Conservation (phyloP, 192 early-diverging fungal genomes). For the Backusella sp. region DNA sequence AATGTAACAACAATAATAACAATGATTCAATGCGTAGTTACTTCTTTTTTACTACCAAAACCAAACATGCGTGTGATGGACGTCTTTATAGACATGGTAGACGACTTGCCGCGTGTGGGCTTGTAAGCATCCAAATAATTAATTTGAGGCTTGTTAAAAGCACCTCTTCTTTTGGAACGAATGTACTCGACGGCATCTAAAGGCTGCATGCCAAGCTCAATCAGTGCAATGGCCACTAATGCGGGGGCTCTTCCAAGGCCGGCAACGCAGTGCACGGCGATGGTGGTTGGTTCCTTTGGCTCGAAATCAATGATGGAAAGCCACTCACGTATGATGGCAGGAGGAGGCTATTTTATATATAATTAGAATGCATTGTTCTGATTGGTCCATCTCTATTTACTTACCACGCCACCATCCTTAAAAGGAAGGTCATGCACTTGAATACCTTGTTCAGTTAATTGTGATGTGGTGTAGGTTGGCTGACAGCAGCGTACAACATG, state of each 20-base stretch:
- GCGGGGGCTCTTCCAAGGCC: slow-evolving; percentile 94
- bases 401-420: slow-evolving; percentile 82
- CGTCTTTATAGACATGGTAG: slow-evolving; percentile 25
- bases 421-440: slow-evolving; percentile 88
- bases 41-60: slow-evolving; percentile 32
- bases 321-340: slow-evolving; percentile 54
- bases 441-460: slow-evolving; percentile 61
- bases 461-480: slow-evolving; percentile 72
- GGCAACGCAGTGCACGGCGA: slow-evolving; percentile 94
- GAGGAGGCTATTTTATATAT: slow-evolving; percentile 39
- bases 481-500: slow-evolving; percentile 92
- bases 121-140: slow-evolving; percentile 50
- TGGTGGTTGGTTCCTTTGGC: slow-evolving; percentile 54
- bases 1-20: not conserved
- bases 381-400: slow-evolving; percentile 1
- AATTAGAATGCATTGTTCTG: not conserved
- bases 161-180: slow-evolving; percentile 70
- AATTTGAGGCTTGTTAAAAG: slow-evolving; percentile 80
- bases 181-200: slow-evolving; percentile 75
- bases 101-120: slow-evolving; percentile 25
- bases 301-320: slow-evolving; percentile 57
- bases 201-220: slow-evolving; percentile 77
- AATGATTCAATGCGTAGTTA: not conserved
- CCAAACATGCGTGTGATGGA: slow-evolving; percentile 40
- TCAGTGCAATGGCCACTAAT: slow-evolving; percentile 78